A percentile compares a stretch with the other conserved stretches of the same genome.
Conservation (phyloP, 305 asterid genomes). For the Fraxinus floribunda region DNA sequence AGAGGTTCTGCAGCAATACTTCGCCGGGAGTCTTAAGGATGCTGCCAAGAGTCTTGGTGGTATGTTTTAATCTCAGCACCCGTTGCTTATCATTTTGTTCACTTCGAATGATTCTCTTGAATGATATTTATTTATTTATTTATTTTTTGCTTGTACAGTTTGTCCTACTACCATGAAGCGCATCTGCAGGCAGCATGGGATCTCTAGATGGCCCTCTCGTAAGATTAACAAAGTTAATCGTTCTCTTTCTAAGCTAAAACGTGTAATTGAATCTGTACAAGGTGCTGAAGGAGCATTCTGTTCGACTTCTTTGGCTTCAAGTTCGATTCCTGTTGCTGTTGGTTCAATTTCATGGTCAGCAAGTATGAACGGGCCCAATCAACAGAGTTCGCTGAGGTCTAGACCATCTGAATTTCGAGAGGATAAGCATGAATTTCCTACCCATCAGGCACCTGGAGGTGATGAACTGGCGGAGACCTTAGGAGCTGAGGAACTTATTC, state of each 20-base stretch:
- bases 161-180: constrained; percentile 95
- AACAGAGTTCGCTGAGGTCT: constrained; percentile 37
- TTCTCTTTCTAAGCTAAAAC: constrained; percentile 72
- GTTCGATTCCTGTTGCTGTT: constrained; percentile 56
- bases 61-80: constrained; percentile 32
- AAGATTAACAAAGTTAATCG: constrained; percentile 91
- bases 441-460: constrained; percentile 27
- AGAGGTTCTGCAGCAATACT: constrained; percentile 84
- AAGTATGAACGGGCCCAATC: constrained; percentile 45
- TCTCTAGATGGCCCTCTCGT: constrained; percentile 95
- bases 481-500: constrained; percentile 31
- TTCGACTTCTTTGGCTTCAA: constrained; percentile 60
- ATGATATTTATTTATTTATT: background rate
- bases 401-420: constrained; percentile 51
- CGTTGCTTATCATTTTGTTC: background rate
- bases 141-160: constrained; percentile 42
- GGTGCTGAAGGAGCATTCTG: constrained; percentile 76
- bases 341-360: constrained; percentile 69
- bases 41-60: constrained; percentile 97
- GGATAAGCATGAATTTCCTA: constrained; percentile 39
- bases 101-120: constrained; percentile 1
- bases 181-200: constrained; percentile 91
- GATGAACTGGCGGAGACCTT: constrained; percentile 43
- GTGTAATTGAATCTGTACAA: constrained; percentile 80
- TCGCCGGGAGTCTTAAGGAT: constrained; percentile 89